Percentiles rank a stretch among this genome's conserved stretches.
These are phyloP conservation scores for Diaporthe citriasiana DNA, from an alignment of 2,329 filamentous ascomycete genomes.

Conservation along the genomic window DNA sequence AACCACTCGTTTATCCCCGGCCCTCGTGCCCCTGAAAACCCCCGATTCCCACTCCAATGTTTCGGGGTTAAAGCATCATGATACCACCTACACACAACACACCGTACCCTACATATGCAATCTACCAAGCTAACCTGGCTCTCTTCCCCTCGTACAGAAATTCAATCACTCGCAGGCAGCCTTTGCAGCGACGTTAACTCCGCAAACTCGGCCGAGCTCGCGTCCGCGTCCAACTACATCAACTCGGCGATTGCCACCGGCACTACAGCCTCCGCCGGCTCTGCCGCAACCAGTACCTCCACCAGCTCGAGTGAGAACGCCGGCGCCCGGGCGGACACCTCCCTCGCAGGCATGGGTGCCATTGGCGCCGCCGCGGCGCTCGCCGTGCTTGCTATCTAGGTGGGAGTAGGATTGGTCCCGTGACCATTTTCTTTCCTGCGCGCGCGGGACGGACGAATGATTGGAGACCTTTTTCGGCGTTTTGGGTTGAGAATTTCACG, in stretches of 20 bases:
- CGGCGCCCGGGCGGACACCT: slow-evolving; percentile 11
- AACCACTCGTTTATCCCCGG: background rate
- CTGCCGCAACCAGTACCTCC: background rate
- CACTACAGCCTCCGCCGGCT: background rate
- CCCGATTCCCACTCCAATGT: background rate
- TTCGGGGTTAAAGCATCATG: background rate
- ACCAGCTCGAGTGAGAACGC: slow-evolving; percentile 33
- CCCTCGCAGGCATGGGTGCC: slow-evolving; percentile 37
- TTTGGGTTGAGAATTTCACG: background rate
- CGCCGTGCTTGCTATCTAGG: slow-evolving; percentile 38
- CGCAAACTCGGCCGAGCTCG: slow-evolving; percentile 28
- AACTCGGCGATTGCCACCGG: slow-evolving; percentile 33
- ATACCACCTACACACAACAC: background rate
- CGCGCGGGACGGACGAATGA: background rate
- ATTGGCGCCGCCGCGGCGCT: slow-evolving; percentile 40
- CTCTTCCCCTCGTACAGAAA: slow-evolving; percentile 12
- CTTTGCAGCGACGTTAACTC: slow-evolving; percentile 38
- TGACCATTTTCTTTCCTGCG: background rate
- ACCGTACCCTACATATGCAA: background rate
- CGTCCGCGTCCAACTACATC: slow-evolving; percentile 40
- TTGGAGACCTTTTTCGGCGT: background rate
- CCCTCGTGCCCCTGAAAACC: background rate
- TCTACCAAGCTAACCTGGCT: background rate
- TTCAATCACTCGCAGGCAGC: slow-evolving; percentile 23
- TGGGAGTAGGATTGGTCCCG: background rate